phyloP scores from a whole-genome alignment of 176 grass and related monocot species.

The Panicum miliaceum region DNA sequence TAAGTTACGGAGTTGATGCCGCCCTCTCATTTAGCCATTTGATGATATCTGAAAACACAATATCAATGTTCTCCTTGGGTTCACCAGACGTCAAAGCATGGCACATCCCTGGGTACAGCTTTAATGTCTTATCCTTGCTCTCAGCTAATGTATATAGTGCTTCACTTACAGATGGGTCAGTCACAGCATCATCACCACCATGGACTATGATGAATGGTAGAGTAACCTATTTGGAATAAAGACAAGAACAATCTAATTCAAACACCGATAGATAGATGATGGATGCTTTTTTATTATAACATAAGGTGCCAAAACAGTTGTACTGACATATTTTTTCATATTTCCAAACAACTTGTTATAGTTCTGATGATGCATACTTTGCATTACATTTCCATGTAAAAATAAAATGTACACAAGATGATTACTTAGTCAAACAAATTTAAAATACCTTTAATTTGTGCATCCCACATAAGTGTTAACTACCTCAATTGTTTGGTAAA shows the following conservation, averaged over 20 bases:
- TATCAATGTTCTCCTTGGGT: slow-evolving; percentile 46
- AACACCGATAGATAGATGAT: not conserved
- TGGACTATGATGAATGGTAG: slow-evolving; percentile 72
- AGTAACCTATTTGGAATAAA: slow-evolving; percentile 34
- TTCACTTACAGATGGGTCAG: slow-evolving; percentile 59
- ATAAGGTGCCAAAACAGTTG: not conserved
- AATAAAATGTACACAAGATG: too few species aligned
- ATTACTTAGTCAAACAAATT: too few species aligned
- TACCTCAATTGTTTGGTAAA: not conserved
- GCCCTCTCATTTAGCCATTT: slow-evolving; percentile 58
- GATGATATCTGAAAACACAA: slow-evolving; percentile 65
- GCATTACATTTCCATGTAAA: too few species aligned
- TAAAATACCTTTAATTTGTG: not conserved
- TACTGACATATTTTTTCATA: not conserved
- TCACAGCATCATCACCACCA: slow-evolving; percentile 55
- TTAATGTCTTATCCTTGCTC: slow-evolving; percentile 58
- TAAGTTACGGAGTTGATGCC: too few species aligned
- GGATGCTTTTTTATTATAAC: not conserved
- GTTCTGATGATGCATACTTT: too few species aligned
- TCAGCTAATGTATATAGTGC: slow-evolving; percentile 38
- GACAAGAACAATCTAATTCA: not conserved
- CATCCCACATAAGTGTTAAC: not conserved
- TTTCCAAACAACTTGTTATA: not conserved
- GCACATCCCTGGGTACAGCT: slow-evolving; percentile 69
- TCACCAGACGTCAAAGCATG: slow-evolving; percentile 70